Evolutionary conservation across 352 stramenopile genomes (phyloP).

Genomic region (Albugo candida): DNA sequence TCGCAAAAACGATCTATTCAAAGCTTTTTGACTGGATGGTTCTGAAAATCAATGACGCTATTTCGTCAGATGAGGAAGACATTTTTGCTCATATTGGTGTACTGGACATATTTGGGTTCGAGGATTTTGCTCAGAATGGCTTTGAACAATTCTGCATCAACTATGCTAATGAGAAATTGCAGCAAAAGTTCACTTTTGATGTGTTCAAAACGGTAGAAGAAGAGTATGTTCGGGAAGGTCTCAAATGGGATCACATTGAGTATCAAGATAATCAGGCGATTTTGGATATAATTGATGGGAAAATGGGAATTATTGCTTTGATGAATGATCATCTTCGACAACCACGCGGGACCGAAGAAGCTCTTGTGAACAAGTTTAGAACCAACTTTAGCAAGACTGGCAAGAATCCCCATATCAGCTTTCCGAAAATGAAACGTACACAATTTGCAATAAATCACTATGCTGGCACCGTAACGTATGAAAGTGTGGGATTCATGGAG

Average conservation of each 20-base stretch:
- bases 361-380: constrained; percentile 74
- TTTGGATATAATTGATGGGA: constrained; percentile 90
- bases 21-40: constrained; percentile 98
- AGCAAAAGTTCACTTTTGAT: constrained; percentile 86
- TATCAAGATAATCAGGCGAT: constrained; percentile 98
- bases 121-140: constrained; percentile 90
- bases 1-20: constrained; percentile 96
- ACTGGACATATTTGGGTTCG: constrained; percentile 98
- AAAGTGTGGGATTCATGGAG: constrained; percentile 89
- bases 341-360: constrained; percentile 71
- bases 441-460: constrained; percentile 94
- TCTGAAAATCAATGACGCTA: constrained; percentile 71
- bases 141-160: constrained; percentile 90
- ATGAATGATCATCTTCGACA: constrained; percentile 81
- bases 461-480: constrained; percentile 87
- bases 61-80: constrained; percentile 43
- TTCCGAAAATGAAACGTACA: constrained; percentile 75
- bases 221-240: constrained; percentile 94
- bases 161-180: constrained; percentile 83
- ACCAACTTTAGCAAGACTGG: constrained; percentile 41
- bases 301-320: constrained; percentile 73
- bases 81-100: constrained; percentile 85
- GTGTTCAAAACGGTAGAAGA: constrained; percentile 98
- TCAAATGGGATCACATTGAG: constrained; percentile 96
- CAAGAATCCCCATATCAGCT: constrained; percentile 55